Base-by-base conservation (phyloP, 2,329 filamentous ascomycete genomes). In the Scedosporium minutisporum region DNA sequence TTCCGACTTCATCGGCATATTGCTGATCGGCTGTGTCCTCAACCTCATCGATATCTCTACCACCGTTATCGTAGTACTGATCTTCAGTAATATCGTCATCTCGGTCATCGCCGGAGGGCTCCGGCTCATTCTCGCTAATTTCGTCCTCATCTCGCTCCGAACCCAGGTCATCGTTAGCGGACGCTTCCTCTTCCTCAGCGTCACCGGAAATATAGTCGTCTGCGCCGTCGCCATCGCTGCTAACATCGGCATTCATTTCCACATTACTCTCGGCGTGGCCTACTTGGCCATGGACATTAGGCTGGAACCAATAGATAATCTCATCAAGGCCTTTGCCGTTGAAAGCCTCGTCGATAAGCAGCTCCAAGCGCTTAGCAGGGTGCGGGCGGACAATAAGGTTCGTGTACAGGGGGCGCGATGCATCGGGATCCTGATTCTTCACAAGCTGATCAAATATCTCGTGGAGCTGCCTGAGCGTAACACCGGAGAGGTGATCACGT, bases 401-500 rank as follows among this genome's bases (percentile, higher is more conserved):
- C 3, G 75, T 77, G 58, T 77, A 78, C n/a, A 79, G 66, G 1
- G 71, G 71, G 16, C 75, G 73, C 10, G 71, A 69, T 29, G 68
- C 69, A 27, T 77, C 71, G 10, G 75, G 72, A 57, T 78, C 74
- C 64, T 78, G 75, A 55, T 79, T 79, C 62, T 77, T 78, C 14
- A 76, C 71, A 1, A 79, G 68, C 44, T 77, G 68, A 23, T 78
- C 75, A 62, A 78, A 76, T 3, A 79, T 71, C 62, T 77, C 75
- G 25, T 77, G 66, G n/a, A 79, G 70, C 61, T 78, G 74, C 44
- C 71, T 73, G 51, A 79, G 64, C 0, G 74, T 78, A n/a, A 75
- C 69, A 18, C 69, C 72, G 5, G 70, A 68, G 46, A 77, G 68
- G 3, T 71, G 64, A 41, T 75, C 72, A 14, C 66, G 68, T n/a